Evolutionary conservation across 1,139 yeast genomes (phyloP).

Genomic region (Blastobotrys proliferans): DNA sequence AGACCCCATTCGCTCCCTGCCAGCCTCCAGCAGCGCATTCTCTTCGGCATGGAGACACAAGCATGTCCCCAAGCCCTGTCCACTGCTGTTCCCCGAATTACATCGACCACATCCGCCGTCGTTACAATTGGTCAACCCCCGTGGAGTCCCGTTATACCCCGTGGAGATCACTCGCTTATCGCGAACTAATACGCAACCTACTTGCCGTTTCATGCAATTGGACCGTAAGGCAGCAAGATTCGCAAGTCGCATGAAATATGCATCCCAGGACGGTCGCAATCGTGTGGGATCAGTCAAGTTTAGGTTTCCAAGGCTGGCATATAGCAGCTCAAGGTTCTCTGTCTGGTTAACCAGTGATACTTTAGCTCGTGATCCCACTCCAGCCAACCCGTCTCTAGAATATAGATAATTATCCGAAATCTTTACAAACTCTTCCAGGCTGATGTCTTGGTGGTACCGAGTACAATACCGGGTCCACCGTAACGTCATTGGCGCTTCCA

Average conservation of each 20-base stretch:
- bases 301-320: conserved; percentile 49
- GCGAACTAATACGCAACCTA: conserved; percentile 90
- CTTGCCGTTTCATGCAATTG: conserved; percentile 95
- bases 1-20: conserved; percentile 75
- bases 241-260: conserved; percentile 90
- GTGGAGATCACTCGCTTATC: conserved; percentile 88
- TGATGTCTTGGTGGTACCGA: neutral
- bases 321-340: conserved; percentile 45
- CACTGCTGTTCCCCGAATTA: conserved; percentile 52
- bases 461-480: conserved; percentile 47
- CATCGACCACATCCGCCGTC: conserved; percentile 95
- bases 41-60: conserved; percentile 96
- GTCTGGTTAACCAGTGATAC: conserved; percentile 62
- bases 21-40: conserved; percentile 90
- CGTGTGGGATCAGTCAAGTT: conserved; percentile 56
- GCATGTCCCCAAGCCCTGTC: conserved; percentile 75
- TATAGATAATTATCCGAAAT: conserved; percentile 46
- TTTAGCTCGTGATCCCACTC: conserved; percentile 54
- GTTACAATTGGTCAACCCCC: conserved; percentile 81
- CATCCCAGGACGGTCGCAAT: conserved; percentile 91
- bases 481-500: conserved; percentile 66
- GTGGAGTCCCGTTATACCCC: conserved; percentile 96
- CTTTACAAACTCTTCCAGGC: conserved; percentile 40
- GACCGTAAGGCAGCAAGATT: conserved; percentile 88
- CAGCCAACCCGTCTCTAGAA: conserved; percentile 39